Conservation (phyloP, 75 land plant species). For the Larix kaempferi region DNA sequence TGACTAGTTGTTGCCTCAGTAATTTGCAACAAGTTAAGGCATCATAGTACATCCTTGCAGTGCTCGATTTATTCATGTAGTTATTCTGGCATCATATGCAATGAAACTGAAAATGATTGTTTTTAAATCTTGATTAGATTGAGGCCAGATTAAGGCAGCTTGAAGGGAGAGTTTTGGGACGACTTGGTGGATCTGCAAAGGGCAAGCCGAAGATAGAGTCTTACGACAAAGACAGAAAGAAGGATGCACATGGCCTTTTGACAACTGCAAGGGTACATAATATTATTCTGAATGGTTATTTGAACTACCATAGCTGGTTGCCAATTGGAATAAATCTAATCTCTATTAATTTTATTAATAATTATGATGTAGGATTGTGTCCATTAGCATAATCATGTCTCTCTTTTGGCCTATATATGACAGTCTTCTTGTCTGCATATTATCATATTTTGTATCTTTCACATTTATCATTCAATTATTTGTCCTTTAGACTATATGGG, state of each 20-base stretch:
- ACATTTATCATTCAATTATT: no score
- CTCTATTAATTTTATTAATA: no score
- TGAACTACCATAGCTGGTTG: no score
- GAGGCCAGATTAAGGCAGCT: slow-evolving; percentile 83
- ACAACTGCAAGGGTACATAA: slow-evolving; percentile 81
- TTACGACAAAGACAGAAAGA: slow-evolving; percentile 86
- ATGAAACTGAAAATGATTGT: slow-evolving; percentile 6
- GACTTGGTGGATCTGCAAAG: slow-evolving; percentile 76
- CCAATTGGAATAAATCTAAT: no score
- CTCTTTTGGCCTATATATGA: no score
- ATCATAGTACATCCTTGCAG: slow-evolving; percentile 1
- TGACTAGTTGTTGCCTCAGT: background rate
- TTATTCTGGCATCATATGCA: background rate
- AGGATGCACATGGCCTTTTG: slow-evolving; percentile 66
- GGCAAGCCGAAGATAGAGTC: slow-evolving; percentile 85
- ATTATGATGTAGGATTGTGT: no score
- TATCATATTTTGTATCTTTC: no score
- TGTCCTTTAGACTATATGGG: no score
- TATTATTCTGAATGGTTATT: slow-evolving; percentile 5
- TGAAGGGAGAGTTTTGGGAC: slow-evolving; percentile 81
- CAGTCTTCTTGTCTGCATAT: no score
- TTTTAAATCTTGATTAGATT: slow-evolving; percentile 36
- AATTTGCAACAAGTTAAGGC: background rate
- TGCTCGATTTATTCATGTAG: background rate
- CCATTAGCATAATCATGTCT: no score